Evolutionary conservation across 495 filamentous ascomycete genomes (phyloP).

Genomic region (Neurospora sp.): DNA sequence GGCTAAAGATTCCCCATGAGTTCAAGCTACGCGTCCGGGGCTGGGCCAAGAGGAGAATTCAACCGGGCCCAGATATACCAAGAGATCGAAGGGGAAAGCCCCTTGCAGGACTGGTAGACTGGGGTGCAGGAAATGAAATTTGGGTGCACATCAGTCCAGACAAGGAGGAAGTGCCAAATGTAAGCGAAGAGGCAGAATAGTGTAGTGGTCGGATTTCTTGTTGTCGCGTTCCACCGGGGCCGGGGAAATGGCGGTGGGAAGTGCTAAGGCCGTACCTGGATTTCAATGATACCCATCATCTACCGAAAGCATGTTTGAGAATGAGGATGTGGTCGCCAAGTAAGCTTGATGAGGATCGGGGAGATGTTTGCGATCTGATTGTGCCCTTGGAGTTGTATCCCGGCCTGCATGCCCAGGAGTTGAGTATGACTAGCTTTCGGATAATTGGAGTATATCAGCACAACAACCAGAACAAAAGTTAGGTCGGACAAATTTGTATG

Average conservation of each 20-base stretch:
- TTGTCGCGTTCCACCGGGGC: background rate
- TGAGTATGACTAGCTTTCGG: background rate
- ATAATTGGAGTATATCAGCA: background rate
- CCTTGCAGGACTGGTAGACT: conserved; percentile 23
- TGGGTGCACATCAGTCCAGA: conserved; percentile 40
- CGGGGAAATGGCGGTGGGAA: background rate
- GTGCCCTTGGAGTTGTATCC: conserved; percentile 5
- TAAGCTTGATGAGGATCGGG: background rate
- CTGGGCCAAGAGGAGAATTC: conserved; percentile 19
- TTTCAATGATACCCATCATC: background rate
- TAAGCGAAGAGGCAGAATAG: background rate
- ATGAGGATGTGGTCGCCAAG: background rate
- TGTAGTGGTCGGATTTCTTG: background rate
- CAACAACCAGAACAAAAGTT: background rate
- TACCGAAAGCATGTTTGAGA: background rate
- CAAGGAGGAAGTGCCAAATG: conserved; percentile 13
- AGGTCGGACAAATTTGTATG: background rate
- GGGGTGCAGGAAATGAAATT: conserved; percentile 32
- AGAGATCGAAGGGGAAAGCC: conserved; percentile 13
- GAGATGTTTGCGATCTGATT: background rate
- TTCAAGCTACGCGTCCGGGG: conserved; percentile 27
- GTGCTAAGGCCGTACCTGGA: background rate
- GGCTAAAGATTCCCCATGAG: conserved; percentile 39
- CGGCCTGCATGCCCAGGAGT: background rate
- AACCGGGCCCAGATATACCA: conserved; percentile 9